Percentiles rank a stretch among this genome's conserved stretches.
Conservation (phyloP, 768 basidiomycete genomes). For the Xanthoconium purpureum region DNA sequence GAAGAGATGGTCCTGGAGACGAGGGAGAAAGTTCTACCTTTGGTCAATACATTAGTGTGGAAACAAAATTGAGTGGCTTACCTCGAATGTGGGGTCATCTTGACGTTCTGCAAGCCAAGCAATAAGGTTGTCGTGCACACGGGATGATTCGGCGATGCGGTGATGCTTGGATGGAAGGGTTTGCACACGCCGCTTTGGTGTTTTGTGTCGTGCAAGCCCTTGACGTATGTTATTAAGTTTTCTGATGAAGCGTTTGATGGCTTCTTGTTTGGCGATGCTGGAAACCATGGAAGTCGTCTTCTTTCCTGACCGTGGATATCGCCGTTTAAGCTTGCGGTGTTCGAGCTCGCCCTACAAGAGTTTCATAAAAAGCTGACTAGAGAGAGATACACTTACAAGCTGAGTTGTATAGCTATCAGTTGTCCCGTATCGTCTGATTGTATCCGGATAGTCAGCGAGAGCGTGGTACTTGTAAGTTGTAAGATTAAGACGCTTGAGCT, state of each 20-base stretch:
- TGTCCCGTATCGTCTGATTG: too few relatives aligned
- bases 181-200: neutral
- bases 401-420: too few relatives aligned
- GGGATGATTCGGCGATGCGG: conserved; percentile 19
- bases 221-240: conserved; percentile 2
- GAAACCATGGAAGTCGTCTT: conserved; percentile 8
- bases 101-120: too few relatives aligned
- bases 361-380: neutral
- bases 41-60: neutral
- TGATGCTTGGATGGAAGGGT: conserved; percentile 13
- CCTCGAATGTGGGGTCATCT: conserved; percentile 28
- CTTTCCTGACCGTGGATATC: conserved; percentile 38
- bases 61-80: neutral
- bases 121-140: conserved; percentile 8
- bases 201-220: neutral
- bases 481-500: neutral
- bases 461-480: too few relatives aligned
- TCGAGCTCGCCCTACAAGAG: conserved; percentile 36
- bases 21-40: conserved; percentile 20
- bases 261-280: conserved; percentile 29
- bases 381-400: too few relatives aligned
- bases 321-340: conserved; percentile 35
- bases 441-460: too few relatives aligned
- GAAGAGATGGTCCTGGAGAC: conserved; percentile 21
- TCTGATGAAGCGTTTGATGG: conserved; percentile 15